Evolutionary conservation across 805 yeast species (phyloP).

Genomic region (Starmerella apis): DNA sequence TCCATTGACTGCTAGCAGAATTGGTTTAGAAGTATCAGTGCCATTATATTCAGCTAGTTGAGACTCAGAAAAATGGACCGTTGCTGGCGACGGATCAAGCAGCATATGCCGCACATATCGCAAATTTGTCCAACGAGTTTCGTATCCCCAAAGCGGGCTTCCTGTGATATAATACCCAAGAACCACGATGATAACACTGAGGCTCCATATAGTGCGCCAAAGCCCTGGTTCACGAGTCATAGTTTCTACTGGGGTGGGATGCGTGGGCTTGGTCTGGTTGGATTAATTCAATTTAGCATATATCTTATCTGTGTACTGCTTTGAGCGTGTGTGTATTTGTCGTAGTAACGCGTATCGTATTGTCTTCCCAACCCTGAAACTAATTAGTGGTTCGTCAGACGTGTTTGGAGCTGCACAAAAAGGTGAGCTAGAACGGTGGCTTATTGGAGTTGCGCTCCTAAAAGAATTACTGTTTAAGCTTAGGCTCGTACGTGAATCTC

Average conservation of each 20-base stretch:
- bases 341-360: background rate
- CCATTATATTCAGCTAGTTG: conserved; percentile 48
- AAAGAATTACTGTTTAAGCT: no score
- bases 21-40: conserved; percentile 38
- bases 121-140: conserved; percentile 41
- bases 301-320: no score
- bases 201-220: conserved; percentile 18
- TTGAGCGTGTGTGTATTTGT: background rate
- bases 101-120: conserved; percentile 34
- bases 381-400: background rate
- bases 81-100: conserved; percentile 25
- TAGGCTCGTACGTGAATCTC: background rate
- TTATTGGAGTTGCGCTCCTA: no score
- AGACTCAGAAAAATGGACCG: conserved; percentile 33
- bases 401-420: no score
- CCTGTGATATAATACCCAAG: conserved; percentile 38
- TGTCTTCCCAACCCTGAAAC: background rate
- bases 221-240: conserved; percentile 13
- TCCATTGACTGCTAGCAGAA: conserved; percentile 51
- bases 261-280: no score
- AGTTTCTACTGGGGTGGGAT: background rate
- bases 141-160: conserved; percentile 50
- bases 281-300: no score
- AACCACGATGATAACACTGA: conserved; percentile 6
- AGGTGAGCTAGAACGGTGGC: no score